These are phyloP conservation scores for Puccinia polysora DNA, from an alignment of 1,284 basidiomycete genomes.

Conservation along the genomic window DNA sequence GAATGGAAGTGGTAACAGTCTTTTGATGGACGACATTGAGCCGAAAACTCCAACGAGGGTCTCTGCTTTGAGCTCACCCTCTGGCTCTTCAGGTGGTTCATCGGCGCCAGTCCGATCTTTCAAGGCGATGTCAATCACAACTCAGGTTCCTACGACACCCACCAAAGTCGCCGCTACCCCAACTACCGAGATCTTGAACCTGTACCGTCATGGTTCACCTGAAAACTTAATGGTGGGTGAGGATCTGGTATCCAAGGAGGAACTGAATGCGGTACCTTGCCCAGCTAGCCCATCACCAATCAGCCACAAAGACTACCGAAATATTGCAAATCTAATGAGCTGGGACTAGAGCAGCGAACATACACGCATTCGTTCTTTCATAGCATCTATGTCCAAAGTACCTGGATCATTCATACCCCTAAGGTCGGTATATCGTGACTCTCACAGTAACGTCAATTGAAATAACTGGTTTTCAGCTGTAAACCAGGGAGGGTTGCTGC, in stretches of 20 bases:
- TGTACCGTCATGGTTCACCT: neutral
- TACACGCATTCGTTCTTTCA: no score
- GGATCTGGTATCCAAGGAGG: neutral
- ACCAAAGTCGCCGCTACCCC: neutral
- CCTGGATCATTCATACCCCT: no score
- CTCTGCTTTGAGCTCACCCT: neutral
- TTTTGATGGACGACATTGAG: slow-evolving; percentile 9
- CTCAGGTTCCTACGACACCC: slow-evolving; percentile 6
- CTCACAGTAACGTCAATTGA: no score
- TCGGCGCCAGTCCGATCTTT: neutral
- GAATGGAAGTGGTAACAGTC: no score
- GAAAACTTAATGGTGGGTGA: neutral
- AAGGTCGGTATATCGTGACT: no score
- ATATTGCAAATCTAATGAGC: no score
- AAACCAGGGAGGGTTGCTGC: no score
- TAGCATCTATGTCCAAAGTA: no score
- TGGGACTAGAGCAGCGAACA: no score
- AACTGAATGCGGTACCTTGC: neutral
- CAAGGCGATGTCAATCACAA: neutral
- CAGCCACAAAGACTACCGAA: no score
- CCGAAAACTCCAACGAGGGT: neutral
- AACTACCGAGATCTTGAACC: slow-evolving; percentile 5
- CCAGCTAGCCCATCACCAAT: neutral
- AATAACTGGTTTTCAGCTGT: no score
- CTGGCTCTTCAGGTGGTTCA: neutral